A percentile compares a stretch with the other conserved stretches of the same genome.
These are phyloP conservation scores for Zasmidium citrigriseum DNA, from an alignment of 2,329 filamentous ascomycete species.

Conservation along the genomic window DNA sequence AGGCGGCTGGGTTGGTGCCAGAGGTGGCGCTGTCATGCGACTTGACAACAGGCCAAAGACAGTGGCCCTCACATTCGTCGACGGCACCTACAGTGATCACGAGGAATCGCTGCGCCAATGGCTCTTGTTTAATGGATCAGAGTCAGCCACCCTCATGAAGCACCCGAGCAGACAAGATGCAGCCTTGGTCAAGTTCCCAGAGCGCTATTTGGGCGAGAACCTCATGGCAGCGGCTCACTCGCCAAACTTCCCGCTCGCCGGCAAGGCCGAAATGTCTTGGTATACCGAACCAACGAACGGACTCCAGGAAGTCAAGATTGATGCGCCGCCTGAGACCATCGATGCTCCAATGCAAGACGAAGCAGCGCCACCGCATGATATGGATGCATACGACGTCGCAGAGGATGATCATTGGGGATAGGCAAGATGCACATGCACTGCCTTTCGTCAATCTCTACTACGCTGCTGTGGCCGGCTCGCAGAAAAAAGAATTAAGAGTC, in stretches of 20 bases:
- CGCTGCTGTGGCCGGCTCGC: background rate
- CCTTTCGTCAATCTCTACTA: background rate
- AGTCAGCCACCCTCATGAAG: slow-evolving; percentile 39
- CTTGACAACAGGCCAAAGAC: slow-evolving; percentile 75
- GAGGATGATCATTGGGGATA: slow-evolving; percentile 27
- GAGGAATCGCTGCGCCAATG: slow-evolving; percentile 72
- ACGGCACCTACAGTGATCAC: slow-evolving; percentile 63
- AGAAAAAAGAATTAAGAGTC: background rate
- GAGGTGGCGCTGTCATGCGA: slow-evolving; percentile 58
- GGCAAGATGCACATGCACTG: too few relatives aligned
- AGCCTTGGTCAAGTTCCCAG: slow-evolving; percentile 44
- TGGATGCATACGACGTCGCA: slow-evolving; percentile 16
- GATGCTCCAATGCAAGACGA: background rate
- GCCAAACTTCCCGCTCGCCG: slow-evolving; percentile 59
- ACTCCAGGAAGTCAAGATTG: slow-evolving; percentile 7
- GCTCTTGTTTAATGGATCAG: slow-evolving; percentile 47
- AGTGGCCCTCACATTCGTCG: slow-evolving; percentile 56
- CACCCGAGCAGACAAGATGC: slow-evolving; percentile 41
- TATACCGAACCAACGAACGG: slow-evolving; percentile 13
- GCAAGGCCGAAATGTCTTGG: slow-evolving; percentile 68
- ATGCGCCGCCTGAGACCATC: background rate
- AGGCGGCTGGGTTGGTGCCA: slow-evolving; percentile 46
- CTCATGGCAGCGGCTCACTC: slow-evolving; percentile 32
- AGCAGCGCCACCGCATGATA: background rate
- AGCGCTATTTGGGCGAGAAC: slow-evolving; percentile 65